Evolutionary conservation across 2,329 filamentous ascomycete species (phyloP), one percentile per base, ranked within the genome.

Genomic region (Botrytis byssoidea): DNA sequence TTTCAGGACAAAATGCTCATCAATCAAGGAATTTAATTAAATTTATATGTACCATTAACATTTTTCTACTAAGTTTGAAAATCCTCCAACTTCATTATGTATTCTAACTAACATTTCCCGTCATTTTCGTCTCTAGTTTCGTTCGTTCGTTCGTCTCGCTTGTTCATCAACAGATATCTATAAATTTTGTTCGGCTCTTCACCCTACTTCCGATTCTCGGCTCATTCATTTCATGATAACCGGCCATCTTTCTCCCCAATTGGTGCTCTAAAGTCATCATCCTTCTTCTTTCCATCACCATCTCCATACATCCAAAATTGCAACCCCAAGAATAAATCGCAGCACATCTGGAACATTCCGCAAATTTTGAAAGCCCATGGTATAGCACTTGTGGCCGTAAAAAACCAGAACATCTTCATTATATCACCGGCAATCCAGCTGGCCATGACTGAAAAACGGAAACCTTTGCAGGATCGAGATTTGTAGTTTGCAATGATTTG

Each of bases 341-440:
- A 95, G 35, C 84, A 85, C 32, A 92, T 92, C 85, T 96, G 93
- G 83, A 96, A 94, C 72, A 94, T 86, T 77, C 92, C 93, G 80
- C 93, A 95, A 32, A 93, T 83, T 84, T 95, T 95, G 83, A 96
- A 97, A 1, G 92, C 89, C 87, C 88, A 87, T 0, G 93, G 93
- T 46, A 96, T 93, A 79, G 87, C 85, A 6, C 88, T 88, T 1
- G 86, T 88, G 1, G 91, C 88, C 2, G 90, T 92, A 75, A 95
- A 92, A 84, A 95, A 96, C 90, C 90, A 92, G 79, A 94, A 92
- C 87, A 95, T 92, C 86, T 97, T 97, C 90, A 96, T 94, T 14
- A 88, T 86, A 82, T 97, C 93, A 75, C 93, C 93, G 4, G 91
- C 83, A 71, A 97, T 84, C 93, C 93, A 97, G 81, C 91, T 94